Base-by-base conservation (phyloP, 2,329 filamentous ascomycete genomes). In the Colletotrichum falcatum region DNA sequence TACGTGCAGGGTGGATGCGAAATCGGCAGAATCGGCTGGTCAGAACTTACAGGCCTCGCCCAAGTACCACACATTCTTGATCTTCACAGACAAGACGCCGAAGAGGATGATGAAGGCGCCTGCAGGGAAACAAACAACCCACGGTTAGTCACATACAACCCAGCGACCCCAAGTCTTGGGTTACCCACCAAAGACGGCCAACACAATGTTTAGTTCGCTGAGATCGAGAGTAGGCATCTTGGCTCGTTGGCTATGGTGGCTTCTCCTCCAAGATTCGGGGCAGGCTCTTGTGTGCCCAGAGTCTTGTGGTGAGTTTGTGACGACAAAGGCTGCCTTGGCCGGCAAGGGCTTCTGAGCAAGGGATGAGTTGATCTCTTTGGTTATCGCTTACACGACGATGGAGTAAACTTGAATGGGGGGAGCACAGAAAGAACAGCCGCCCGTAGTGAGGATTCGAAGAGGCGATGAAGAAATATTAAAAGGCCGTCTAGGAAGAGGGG, bases 31-130 rank as follows among this genome's bases (percentile, higher is more conserved):
- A 51, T 23, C 12, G 3, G 3, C 16, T 18, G 42, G 42, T 20
- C 18, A 39, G 1, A 35, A 79, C 84, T 76, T 76, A 87, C 85
- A 75, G 30, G 86, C 86, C 79, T 88, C 86, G 23, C 86, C 86
- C 6, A 88, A 78, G 72, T 87, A 87, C 85, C 85, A 88, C 42
- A 78, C 77, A 59, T 81, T 81, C 77, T 88, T 88, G 73, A 88
- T 82, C 76, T 86, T 84, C 30, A 86, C 82, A 1, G 86, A 87
- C 7, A 86, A 79, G 62, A 87, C 73, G 54, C 86, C 86, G 74
- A 84, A 88, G 5, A 82, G 62, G 1, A 87, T 75, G 28, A 82
- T 84, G 74, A 86, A 88, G 11, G 79, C 77, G 56, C 86, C 85
- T 83, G 30, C n/a, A 62, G 2, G 39, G 12, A 23, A n/a, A 14